Evolutionary conservation across 495 filamentous ascomycete genomes (phyloP).

Genomic region (Aspergillus steynii): DNA sequence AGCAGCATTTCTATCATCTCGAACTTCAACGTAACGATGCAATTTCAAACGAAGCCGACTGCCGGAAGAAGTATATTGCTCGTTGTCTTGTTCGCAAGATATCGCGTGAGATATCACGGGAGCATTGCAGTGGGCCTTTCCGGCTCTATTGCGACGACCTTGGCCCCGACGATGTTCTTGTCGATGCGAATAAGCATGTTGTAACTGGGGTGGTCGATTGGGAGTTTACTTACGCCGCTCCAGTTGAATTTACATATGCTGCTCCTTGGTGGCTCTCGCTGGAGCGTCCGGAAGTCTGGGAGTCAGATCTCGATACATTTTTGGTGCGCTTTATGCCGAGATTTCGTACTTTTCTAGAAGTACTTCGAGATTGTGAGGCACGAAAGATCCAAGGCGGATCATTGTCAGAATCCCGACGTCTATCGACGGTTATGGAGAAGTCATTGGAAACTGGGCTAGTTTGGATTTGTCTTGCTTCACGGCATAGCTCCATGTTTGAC

Average conservation of each 20-base stretch:
- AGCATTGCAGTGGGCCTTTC: constrained; percentile 24
- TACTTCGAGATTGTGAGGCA: constrained; percentile 23
- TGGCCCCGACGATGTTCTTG: constrained; percentile 24
- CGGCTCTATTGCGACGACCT: constrained; percentile 25
- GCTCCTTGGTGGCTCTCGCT: constrained; percentile 48
- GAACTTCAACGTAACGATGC: constrained; percentile 45
- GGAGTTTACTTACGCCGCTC: constrained; percentile 46
- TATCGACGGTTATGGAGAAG: constrained; percentile 25
- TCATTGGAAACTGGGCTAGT: constrained; percentile 28
- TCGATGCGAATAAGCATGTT: constrained; percentile 15
- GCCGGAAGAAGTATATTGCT: constrained; percentile 45
- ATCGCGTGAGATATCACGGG: constrained; percentile 25
- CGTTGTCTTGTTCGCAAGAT: constrained; percentile 41
- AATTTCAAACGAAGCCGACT: constrained; percentile 37
- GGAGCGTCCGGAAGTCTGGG: constrained; percentile 35
- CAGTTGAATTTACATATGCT: constrained; percentile 37
- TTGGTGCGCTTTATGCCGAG: constrained; percentile 19
- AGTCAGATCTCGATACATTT: constrained; percentile 26
- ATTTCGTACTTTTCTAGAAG: constrained; percentile 24
- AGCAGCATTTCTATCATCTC: constrained; percentile 47
- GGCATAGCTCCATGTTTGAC: constrained; percentile 31
- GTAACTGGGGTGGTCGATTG: constrained; percentile 34
- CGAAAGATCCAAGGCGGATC: constrained; percentile 22
- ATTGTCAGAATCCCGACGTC: constrained; percentile 23
- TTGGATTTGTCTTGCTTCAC: constrained; percentile 31